These are phyloP conservation scores for Verticillium longisporum DNA, from an alignment of 2,329 filamentous ascomycete species.

Conservation along the genomic window DNA sequence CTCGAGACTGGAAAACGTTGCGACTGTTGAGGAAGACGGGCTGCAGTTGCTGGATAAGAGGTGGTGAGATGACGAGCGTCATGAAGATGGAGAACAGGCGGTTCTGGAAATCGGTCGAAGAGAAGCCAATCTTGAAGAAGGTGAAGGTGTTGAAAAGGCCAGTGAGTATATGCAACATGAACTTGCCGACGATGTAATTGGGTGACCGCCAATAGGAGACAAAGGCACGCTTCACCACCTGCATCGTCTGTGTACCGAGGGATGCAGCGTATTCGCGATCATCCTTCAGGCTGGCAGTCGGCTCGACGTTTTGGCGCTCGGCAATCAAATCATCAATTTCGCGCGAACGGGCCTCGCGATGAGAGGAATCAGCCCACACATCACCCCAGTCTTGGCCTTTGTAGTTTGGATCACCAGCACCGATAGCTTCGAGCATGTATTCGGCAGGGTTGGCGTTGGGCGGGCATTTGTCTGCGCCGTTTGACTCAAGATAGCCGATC, in stretches of 20 bases:
- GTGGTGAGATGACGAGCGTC: constrained; percentile 67
- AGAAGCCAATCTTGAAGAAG: constrained; percentile 55
- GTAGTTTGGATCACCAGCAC: constrained; percentile 56
- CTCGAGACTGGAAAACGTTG: constrained; percentile 62
- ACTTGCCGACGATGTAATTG: constrained; percentile 55
- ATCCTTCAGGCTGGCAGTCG: constrained; percentile 32
- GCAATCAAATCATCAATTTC: constrained; percentile 48
- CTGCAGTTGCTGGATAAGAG: constrained; percentile 71
- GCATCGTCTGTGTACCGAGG: constrained; percentile 41
- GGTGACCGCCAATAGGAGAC: constrained; percentile 60
- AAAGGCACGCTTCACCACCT: constrained; percentile 52
- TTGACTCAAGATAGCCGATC: constrained; percentile 44
- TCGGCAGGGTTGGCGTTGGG: constrained; percentile 45
- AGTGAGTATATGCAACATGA: constrained; percentile 54
- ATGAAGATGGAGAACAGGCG: constrained; percentile 72
- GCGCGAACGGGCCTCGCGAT: constrained; percentile 34
- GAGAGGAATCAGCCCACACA: constrained; percentile 48
- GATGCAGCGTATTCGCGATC: constrained; percentile 59
- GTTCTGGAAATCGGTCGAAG: constrained; percentile 58
- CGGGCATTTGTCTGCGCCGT: constrained; percentile 41
- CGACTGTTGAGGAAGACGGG: constrained; percentile 62
- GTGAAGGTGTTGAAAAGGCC: constrained; percentile 66
- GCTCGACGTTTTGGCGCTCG: constrained; percentile 31
- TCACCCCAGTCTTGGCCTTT: constrained; percentile 56
- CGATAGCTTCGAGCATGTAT: constrained; percentile 47